These are phyloP conservation scores for Mastigamoeba balamuthi DNA, from an alignment of 78 protist species.

Conservation along the genomic window DNA sequence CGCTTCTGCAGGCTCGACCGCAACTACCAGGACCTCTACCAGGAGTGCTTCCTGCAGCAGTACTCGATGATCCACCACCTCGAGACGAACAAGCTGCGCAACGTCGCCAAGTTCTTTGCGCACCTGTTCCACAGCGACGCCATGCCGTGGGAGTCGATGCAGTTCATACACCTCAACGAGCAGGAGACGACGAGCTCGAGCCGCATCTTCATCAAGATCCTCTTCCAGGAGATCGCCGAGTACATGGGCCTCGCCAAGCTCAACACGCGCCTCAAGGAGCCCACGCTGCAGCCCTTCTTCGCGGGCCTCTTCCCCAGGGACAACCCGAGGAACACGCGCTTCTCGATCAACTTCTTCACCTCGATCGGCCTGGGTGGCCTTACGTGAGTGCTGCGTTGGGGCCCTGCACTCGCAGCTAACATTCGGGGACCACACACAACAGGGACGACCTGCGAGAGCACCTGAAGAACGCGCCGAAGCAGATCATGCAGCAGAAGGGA, in stretches of 20 bases:
- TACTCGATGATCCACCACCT: constrained; percentile 74
- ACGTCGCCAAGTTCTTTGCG: constrained; percentile 63
- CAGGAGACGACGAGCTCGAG: constrained; percentile 82
- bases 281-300: constrained; percentile 20
- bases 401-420: background rate
- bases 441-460: constrained; percentile 63
- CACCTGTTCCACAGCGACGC: constrained; percentile 64
- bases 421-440: background rate
- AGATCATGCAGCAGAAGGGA: constrained; percentile 6
- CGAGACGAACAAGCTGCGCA: constrained; percentile 81
- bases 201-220: constrained; percentile 90
- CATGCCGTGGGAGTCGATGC: constrained; percentile 34
- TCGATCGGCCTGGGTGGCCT: constrained; percentile 86
- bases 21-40: constrained; percentile 48
- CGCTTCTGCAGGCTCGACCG: constrained; percentile 70
- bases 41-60: constrained; percentile 40
- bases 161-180: constrained; percentile 46
- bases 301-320: constrained; percentile 77
- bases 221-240: constrained; percentile 84
- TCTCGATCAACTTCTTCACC: constrained; percentile 93
- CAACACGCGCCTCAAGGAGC: constrained; percentile 49
- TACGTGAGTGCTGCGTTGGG: constrained; percentile 21
- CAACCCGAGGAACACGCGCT: constrained; percentile 79
- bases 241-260: constrained; percentile 68
- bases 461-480: constrained; percentile 65